Evolutionary conservation across 78 protist genomes (phyloP).

Genomic region (Goniomonas avonlea): DNA sequence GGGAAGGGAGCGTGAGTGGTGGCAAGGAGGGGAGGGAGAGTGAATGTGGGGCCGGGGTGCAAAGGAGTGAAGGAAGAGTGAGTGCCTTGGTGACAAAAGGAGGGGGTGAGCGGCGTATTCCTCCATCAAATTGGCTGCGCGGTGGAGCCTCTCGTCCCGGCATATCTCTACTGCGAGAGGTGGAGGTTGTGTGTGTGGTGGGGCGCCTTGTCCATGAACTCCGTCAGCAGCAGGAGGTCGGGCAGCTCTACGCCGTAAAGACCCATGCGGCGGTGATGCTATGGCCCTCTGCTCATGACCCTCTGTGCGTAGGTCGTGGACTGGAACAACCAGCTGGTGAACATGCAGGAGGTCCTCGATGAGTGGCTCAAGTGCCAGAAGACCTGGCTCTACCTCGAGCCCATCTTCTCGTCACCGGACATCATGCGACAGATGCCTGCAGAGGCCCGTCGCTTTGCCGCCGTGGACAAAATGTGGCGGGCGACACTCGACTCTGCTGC

Average conservation of each 20-base stretch:
- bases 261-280: neutral
- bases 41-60: too few species aligned
- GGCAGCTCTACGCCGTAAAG: conserved; percentile 17
- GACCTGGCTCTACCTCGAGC: conserved; percentile 43
- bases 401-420: conserved; percentile 34
- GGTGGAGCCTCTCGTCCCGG: too few species aligned
- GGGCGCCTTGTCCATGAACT: neutral
- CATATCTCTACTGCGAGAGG: neutral
- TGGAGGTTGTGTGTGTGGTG: neutral
- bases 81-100: too few species aligned
- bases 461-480: conserved; percentile 35
- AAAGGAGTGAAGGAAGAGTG: too few species aligned
- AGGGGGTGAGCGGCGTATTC: too few species aligned
- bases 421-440: conserved; percentile 33
- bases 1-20: too few species aligned
- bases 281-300: too few species aligned
- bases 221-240: neutral
- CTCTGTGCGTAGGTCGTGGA: neutral
- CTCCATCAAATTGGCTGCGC: too few species aligned
- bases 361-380: conserved; percentile 45
- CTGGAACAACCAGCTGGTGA: conserved; percentile 25
- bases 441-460: conserved; percentile 27
- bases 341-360: conserved; percentile 52
- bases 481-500: neutral
- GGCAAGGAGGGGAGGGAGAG: neutral